These are phyloP conservation scores for Hygrophoropsis aurantiaca DNA, from an alignment of 768 basidiomycete species.

Conservation along the genomic window DNA sequence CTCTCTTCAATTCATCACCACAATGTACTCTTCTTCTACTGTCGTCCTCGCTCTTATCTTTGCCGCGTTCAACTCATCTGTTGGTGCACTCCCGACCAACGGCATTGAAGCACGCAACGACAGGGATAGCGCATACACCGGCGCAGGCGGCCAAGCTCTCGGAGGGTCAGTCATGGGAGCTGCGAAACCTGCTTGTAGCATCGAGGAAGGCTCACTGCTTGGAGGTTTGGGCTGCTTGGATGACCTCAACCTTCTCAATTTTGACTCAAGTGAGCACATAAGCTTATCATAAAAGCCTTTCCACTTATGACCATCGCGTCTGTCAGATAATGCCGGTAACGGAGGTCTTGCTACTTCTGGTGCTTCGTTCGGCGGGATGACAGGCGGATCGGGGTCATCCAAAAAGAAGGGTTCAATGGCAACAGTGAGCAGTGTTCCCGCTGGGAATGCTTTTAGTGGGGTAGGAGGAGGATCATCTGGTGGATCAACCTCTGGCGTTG, in stretches of 20 bases:
- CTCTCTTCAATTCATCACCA: background rate
- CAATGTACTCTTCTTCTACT: conserved; percentile 24
- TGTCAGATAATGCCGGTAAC: conserved; percentile 12
- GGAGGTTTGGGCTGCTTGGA: background rate
- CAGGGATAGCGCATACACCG: conserved; percentile 10
- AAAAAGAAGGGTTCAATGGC: background rate
- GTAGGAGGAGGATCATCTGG: conserved; percentile 8
- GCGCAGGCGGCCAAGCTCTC: conserved; percentile 28
- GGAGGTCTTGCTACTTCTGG: conserved; percentile 7
- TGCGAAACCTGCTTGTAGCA: too few species aligned
- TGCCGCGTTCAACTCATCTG: conserved; percentile 19
- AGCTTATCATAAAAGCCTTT: background rate
- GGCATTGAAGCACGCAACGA: conserved; percentile 14
- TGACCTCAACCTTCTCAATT: background rate
- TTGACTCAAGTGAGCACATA: conserved; percentile 11
- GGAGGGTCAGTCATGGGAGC: conserved; percentile 32
- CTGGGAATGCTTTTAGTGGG: conserved; percentile 8
- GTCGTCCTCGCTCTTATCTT: conserved; percentile 22
- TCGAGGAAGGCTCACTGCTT: background rate
- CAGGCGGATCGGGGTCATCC: background rate
- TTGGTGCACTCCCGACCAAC: conserved; percentile 28
- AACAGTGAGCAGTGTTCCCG: background rate
- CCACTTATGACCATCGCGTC: conserved; percentile 1
- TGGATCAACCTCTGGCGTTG: conserved; percentile 6
- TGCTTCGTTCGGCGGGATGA: background rate